Conservation (phyloP, 139 green algal species). For the Tetraselmis chui region DNA sequence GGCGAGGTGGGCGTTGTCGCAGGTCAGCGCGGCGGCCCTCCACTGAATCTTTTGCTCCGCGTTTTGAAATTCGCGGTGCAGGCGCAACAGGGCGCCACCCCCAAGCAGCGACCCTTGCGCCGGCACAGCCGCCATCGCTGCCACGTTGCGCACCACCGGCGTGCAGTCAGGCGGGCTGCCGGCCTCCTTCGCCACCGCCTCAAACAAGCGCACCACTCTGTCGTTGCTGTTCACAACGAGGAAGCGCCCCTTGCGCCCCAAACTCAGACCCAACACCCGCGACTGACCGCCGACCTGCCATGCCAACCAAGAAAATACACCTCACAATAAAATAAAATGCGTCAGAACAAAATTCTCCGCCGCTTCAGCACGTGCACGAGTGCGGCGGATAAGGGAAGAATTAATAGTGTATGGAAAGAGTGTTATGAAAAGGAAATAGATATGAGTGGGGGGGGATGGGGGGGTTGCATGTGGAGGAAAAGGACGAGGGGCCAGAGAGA, state of each 20-base stretch:
- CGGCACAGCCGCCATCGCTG: not conserved
- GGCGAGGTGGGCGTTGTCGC: not conserved
- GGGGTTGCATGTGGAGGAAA: not conserved
- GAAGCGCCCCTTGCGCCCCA: not conserved
- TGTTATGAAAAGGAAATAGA: too few relatives aligned
- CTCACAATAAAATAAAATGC: too few relatives aligned
- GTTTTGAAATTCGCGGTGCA: not conserved
- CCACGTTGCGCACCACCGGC: not conserved
- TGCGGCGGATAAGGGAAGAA: too few relatives aligned
- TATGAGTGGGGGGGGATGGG: too few relatives aligned
- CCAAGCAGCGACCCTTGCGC: not conserved
- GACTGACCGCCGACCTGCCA: not conserved
- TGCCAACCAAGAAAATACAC: too few relatives aligned
- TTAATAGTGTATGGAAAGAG: too few relatives aligned
- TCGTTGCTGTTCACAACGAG: not conserved
- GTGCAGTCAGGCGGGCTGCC: not conserved
- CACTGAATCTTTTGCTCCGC: not conserved
- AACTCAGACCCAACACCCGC: not conserved
- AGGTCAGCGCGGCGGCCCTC: not conserved
- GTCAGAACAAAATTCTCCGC: too few relatives aligned
- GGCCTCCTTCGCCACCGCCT: not conserved
- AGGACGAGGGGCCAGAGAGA: not conserved
- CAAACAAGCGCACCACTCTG: not conserved
- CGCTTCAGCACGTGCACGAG: too few relatives aligned
- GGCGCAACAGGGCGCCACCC: not conserved